These are phyloP conservation scores for Pleurotus sapidus DNA, from an alignment of 768 basidiomycete genomes.

Conservation along the genomic window DNA sequence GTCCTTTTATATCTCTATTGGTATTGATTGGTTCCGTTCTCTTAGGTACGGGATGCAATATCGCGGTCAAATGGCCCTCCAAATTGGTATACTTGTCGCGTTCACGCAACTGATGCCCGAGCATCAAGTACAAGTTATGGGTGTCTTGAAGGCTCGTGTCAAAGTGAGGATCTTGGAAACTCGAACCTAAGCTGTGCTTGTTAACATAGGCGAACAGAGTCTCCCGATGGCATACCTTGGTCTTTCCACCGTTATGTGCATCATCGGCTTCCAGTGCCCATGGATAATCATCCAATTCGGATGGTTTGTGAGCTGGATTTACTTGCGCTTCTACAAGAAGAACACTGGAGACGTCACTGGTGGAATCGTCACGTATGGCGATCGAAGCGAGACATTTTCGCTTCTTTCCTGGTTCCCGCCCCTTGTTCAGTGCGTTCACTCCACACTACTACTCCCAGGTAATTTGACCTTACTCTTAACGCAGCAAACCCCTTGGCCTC, in stretches of 20 bases:
- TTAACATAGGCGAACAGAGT: slow-evolving; percentile 43
- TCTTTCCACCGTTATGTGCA: slow-evolving; percentile 79
- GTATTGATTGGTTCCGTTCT: slow-evolving; percentile 9
- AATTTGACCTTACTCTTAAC: not conserved
- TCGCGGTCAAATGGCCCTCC: slow-evolving; percentile 90
- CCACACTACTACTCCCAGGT: not conserved
- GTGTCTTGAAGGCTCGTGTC: slow-evolving; percentile 79
- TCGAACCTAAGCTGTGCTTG: not conserved
- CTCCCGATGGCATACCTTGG: slow-evolving; percentile 95
- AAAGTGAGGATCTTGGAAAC: slow-evolving; percentile 54
- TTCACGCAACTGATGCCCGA: slow-evolving; percentile 98
- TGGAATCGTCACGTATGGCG: slow-evolving; percentile 77
- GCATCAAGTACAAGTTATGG: slow-evolving; percentile 93
- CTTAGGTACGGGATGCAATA: slow-evolving; percentile 83
- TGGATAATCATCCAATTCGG: slow-evolving; percentile 97
- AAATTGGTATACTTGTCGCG: slow-evolving; percentile 86
- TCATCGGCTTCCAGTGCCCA: slow-evolving; percentile 84
- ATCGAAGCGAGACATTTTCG: slow-evolving; percentile 94
- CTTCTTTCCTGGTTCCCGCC: slow-evolving; percentile 97
- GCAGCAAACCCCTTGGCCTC: slow-evolving; percentile 67
- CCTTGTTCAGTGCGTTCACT: slow-evolving; percentile 74
- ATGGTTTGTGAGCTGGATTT: slow-evolving; percentile 96
- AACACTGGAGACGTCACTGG: slow-evolving; percentile 62
- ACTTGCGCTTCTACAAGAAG: slow-evolving; percentile 96
- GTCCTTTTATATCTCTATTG: slow-evolving; percentile 7